These are phyloP conservation scores for Thamnidium elegans DNA, from an alignment of 192 early-diverging fungal genomes.

Conservation along the genomic window DNA sequence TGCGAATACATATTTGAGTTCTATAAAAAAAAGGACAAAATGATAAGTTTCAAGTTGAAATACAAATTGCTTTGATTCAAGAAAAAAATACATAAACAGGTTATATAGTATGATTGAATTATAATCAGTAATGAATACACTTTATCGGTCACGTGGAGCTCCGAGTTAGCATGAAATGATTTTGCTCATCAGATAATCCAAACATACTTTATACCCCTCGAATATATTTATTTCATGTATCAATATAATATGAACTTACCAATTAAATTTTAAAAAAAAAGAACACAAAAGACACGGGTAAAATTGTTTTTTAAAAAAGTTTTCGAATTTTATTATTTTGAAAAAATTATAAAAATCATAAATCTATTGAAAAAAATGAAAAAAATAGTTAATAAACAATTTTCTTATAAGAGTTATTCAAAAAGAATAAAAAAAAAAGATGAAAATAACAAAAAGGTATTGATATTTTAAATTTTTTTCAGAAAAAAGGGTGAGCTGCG, in stretches of 20 bases:
- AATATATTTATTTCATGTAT: too few species aligned
- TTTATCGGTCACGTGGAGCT: slow-evolving; percentile 12
- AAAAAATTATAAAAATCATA: neutral
- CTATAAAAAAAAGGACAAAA: too few species aligned
- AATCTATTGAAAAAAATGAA: neutral
- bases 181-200: slow-evolving; percentile 1
- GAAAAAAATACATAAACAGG: neutral
- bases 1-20: too few species aligned
- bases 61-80: neutral
- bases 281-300: neutral
- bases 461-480: neutral
- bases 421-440: neutral
- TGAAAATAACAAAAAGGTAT: neutral
- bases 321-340: neutral
- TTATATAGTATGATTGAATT: neutral
- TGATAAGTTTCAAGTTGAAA: too few species aligned
- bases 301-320: neutral
- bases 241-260: neutral
- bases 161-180: slow-evolving; percentile 21
- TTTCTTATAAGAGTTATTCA: neutral
- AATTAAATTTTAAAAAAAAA: neutral
- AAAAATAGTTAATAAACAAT: neutral
- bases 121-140: neutral
- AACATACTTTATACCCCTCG: neutral
- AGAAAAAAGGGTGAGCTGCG: slow-evolving; percentile 12